Percentiles rank a stretch among this genome's conserved stretches.
Conservation (phyloP, 2,329 filamentous ascomycete species). For the Dendryphion nanum region DNA sequence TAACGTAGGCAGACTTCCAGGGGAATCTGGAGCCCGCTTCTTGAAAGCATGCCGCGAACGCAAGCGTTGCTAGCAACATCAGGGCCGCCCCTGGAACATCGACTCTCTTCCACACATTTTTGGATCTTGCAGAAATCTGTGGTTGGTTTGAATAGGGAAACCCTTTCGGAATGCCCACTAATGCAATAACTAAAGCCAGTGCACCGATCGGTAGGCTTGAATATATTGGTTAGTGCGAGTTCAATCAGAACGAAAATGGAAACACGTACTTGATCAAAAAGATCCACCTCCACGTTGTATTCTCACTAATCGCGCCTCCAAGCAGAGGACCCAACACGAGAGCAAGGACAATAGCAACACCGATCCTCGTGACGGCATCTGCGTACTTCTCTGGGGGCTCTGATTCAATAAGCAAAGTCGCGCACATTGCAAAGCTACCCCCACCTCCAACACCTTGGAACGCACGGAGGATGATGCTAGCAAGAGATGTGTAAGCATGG, state of each 20-base stretch:
- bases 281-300: slow-evolving; percentile 58
- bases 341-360: slow-evolving; percentile 1
- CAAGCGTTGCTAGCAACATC: slow-evolving; percentile 2
- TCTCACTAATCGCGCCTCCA: slow-evolving; percentile 52
- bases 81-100: slow-evolving; percentile 5
- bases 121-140: neutral
- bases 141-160: neutral
- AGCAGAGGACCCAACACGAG: slow-evolving; percentile 37
- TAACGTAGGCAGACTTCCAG: slow-evolving; percentile 5
- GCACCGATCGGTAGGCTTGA: neutral
- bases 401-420: too few species aligned
- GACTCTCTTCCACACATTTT: neutral
- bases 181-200: neutral
- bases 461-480: slow-evolving; percentile 27
- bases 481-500: too few species aligned
- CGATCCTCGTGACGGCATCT: slow-evolving; percentile 1
- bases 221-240: neutral
- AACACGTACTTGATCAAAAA: slow-evolving; percentile 54
- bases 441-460: slow-evolving; percentile 34
- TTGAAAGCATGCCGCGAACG: slow-evolving; percentile 2
- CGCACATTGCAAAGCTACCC: too few species aligned
- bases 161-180: neutral
- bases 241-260: neutral
- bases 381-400: slow-evolving; percentile 8
- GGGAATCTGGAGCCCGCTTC: slow-evolving; percentile 2